Percentiles rank a stretch among this genome's conserved stretches.
Evolutionary conservation across 768 basidiomycete species (phyloP).

Genomic region (Mrakia hoshinonis): DNA sequence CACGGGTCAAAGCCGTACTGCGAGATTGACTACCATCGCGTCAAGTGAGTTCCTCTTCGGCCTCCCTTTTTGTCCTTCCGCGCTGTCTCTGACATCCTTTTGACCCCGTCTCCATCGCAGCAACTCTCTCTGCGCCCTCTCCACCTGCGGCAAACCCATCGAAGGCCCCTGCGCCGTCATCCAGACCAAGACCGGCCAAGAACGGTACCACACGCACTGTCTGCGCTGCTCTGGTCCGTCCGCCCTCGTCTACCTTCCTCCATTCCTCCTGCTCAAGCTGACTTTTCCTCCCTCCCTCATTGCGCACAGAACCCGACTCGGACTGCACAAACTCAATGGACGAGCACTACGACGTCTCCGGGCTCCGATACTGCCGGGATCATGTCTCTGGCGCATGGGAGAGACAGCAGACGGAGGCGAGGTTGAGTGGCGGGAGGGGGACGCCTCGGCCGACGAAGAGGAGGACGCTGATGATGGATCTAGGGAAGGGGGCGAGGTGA

Average conservation of each 20-base stretch:
- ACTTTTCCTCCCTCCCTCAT: neutral
- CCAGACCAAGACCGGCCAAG: neutral
- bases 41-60: constrained; percentile 47
- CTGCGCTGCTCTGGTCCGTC: constrained; percentile 20
- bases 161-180: constrained; percentile 81
- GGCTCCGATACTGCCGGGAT: neutral
- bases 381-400: constrained; percentile 13
- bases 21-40: constrained; percentile 85
- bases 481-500: neutral
- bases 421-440: neutral
- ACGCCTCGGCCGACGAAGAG: constrained; percentile 5
- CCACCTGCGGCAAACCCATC: constrained; percentile 73
- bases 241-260: neutral
- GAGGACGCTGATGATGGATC: constrained; percentile 15
- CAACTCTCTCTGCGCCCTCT: constrained; percentile 72
- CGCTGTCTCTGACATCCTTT: neutral
- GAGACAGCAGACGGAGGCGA: neutral
- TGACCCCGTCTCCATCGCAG: constrained; percentile 24
- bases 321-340: neutral
- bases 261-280: neutral
- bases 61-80: neutral
- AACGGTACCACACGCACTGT: constrained; percentile 15
- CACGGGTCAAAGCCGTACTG: constrained; percentile 83
- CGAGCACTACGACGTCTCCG: constrained; percentile 19
- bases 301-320: neutral